Evolutionary conservation across 768 basidiomycete species (phyloP).

Genomic region (Rhodotorula kratochvilovae): DNA sequence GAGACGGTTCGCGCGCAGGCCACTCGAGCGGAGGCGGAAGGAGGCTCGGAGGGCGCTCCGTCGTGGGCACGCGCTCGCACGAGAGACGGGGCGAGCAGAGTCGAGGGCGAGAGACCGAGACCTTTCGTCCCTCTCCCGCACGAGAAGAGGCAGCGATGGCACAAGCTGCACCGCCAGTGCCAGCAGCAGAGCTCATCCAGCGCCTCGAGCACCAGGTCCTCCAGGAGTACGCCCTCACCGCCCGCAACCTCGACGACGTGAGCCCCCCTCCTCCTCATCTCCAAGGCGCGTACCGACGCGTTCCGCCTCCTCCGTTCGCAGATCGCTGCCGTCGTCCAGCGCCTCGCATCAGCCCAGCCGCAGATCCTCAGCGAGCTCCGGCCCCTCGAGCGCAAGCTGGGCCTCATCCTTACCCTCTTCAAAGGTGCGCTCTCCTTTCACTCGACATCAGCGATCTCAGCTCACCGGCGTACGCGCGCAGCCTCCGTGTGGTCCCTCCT

Average conservation of each 20-base stretch:
- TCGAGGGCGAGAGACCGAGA: too few species aligned
- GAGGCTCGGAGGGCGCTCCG: too few species aligned
- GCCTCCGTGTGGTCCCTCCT: conserved; percentile 87
- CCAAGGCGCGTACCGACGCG: background rate
- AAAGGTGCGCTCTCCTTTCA: conserved; percentile 54
- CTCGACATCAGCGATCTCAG: background rate
- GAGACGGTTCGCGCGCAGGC: background rate
- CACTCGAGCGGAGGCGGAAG: too few species aligned
- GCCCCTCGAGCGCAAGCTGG: conserved; percentile 87
- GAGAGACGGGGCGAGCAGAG: too few species aligned
- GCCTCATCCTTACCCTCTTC: conserved; percentile 91
- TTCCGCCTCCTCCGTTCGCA: conserved; percentile 42
- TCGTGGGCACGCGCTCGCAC: too few species aligned
- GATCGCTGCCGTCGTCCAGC: conserved; percentile 65
- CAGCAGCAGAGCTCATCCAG: background rate
- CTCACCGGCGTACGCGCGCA: background rate
- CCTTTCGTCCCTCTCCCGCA: background rate
- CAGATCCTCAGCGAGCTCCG: conserved; percentile 69
- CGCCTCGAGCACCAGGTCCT: conserved; percentile 31
- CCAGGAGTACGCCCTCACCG: conserved; percentile 19
- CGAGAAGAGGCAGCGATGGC: background rate
- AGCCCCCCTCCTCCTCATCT: background rate
- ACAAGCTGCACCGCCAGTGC: background rate
- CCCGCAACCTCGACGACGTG: conserved; percentile 35
- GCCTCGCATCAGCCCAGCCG: conserved; percentile 68